Conservation (phyloP, 345 rosid genomes). For the Zanthoxylum bungeanum region DNA sequence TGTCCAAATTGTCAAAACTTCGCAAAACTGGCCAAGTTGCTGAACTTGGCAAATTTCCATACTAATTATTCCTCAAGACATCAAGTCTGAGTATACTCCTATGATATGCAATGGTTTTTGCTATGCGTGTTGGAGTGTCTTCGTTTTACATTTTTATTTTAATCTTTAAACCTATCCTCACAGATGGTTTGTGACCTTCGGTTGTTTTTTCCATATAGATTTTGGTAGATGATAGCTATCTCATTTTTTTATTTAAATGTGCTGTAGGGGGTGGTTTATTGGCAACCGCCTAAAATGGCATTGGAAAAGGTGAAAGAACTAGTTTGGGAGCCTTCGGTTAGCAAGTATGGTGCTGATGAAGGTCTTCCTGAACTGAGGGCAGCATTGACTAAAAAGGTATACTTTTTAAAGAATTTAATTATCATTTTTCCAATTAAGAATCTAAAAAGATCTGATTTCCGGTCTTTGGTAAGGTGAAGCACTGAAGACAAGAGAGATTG, state of each 20-base stretch:
- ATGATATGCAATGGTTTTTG: not conserved
- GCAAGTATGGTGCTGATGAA: conserved; percentile 91
- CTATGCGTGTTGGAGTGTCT: not conserved
- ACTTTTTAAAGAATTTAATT: not conserved
- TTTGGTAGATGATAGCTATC: conserved; percentile 6
- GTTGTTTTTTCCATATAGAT: not conserved
- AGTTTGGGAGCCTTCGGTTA: conserved; percentile 67
- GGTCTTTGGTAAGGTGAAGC: conserved; percentile 5
- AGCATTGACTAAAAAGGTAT: conserved; percentile 69
- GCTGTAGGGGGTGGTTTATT: conserved; percentile 79
- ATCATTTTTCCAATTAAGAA: not conserved
- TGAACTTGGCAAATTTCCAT: not conserved
- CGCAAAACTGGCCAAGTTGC: not conserved
- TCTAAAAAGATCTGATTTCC: conserved; percentile 4
- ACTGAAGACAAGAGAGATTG: conserved; percentile 2
- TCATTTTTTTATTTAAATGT: conserved; percentile 13
- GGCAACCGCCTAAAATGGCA: conserved; percentile 89
- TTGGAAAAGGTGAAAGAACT: conserved; percentile 75
- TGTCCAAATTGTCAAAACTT: not conserved
- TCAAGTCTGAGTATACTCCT: not conserved
- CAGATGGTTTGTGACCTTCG: conserved; percentile 1
- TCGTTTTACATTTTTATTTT: not conserved
- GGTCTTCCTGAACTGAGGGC: conserved; percentile 76
- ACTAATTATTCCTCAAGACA: not conserved
- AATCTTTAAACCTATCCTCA: conserved; percentile 5